Percentiles rank a stretch among this genome's conserved stretches.
These are phyloP conservation scores for Mycocentrospora acerina DNA, from an alignment of 2,329 filamentous ascomycete genomes.

Conservation along the genomic window DNA sequence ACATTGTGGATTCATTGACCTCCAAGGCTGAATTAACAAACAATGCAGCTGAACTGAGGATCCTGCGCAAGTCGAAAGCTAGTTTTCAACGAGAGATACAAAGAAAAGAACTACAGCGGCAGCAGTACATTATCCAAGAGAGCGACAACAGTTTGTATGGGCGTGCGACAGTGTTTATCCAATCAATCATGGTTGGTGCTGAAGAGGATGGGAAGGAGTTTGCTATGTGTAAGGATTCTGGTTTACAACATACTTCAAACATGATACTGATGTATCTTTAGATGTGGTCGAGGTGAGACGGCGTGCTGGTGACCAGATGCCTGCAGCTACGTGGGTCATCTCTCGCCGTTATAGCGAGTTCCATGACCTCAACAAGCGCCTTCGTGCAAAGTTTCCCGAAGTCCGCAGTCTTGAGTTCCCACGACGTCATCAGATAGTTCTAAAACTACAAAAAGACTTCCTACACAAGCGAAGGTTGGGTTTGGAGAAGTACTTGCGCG, in stretches of 20 bases:
- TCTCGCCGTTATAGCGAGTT: conserved; percentile 97
- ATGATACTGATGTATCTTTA: conserved; percentile 21
- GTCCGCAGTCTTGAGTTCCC: conserved; percentile 92
- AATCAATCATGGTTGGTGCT: conserved; percentile 86
- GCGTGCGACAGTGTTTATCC: conserved; percentile 84
- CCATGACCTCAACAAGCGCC: conserved; percentile 86
- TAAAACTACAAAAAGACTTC: conserved; percentile 97
- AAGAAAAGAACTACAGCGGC: conserved; percentile 90
- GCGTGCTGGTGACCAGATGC: conserved; percentile 91
- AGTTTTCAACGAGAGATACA: conserved; percentile 91
- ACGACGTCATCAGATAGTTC: conserved; percentile 82
- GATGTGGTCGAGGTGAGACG: conserved; percentile 88
- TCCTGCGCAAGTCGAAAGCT: conserved; percentile 88
- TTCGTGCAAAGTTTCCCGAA: conserved; percentile 81
- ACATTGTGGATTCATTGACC: conserved; percentile 86
- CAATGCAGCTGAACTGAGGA: conserved; percentile 89
- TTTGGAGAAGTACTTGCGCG: conserved; percentile 76
- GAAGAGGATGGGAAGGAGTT: conserved; percentile 93
- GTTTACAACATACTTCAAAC: not conserved
- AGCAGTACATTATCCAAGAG: conserved; percentile 96
- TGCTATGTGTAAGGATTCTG: conserved; percentile 67
- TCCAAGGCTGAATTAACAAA: conserved; percentile 96
- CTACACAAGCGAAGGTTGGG: conserved; percentile 82
- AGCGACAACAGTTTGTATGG: conserved; percentile 97
- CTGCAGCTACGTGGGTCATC: conserved; percentile 90